phyloP scores from a whole-genome alignment of 2,329 filamentous ascomycete species.

The Xylariaceae sp. region DNA sequence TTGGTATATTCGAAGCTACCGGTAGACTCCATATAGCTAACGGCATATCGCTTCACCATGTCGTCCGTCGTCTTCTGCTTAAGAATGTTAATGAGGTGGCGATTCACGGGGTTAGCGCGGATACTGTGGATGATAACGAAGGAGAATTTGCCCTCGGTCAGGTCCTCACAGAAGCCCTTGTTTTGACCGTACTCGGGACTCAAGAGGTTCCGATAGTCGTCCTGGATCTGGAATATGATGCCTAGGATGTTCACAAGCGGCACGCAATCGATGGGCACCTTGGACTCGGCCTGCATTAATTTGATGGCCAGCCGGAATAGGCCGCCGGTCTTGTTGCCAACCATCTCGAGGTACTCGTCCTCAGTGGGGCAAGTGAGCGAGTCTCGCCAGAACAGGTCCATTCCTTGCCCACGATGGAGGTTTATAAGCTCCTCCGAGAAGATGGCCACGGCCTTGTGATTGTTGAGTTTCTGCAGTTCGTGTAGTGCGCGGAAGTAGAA shows the following conservation, averaged over 20 bases:
- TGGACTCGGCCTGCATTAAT: constrained; percentile 76
- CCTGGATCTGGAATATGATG: constrained; percentile 83
- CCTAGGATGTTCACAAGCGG: constrained; percentile 82
- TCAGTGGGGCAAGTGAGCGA: constrained; percentile 78
- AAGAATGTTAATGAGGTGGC: constrained; percentile 85
- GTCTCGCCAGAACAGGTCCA: constrained; percentile 89
- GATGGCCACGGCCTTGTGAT: constrained; percentile 62
- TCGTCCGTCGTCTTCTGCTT: constrained; percentile 83
- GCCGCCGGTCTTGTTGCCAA: constrained; percentile 84
- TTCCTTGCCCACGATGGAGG: constrained; percentile 80
- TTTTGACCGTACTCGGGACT: constrained; percentile 73
- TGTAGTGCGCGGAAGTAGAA: constrained; percentile 78
- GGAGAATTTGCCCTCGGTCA: constrained; percentile 95
- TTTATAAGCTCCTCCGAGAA: constrained; percentile 81
- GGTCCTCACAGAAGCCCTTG: constrained; percentile 91
- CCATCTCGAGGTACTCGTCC: constrained; percentile 92
- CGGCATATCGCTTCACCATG: constrained; percentile 86
- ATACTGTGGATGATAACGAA: constrained; percentile 96
- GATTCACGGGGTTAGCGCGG: constrained; percentile 65
- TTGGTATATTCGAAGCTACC: constrained; percentile 86
- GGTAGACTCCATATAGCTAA: constrained; percentile 83
- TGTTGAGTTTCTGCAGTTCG: constrained; percentile 67
- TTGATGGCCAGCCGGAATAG: constrained; percentile 81
- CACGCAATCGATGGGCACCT: constrained; percentile 61
- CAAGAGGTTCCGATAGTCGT: constrained; percentile 89